phyloP scores from a whole-genome alignment of 2,329 filamentous ascomycete species.

The Waltergamsia citrina region DNA sequence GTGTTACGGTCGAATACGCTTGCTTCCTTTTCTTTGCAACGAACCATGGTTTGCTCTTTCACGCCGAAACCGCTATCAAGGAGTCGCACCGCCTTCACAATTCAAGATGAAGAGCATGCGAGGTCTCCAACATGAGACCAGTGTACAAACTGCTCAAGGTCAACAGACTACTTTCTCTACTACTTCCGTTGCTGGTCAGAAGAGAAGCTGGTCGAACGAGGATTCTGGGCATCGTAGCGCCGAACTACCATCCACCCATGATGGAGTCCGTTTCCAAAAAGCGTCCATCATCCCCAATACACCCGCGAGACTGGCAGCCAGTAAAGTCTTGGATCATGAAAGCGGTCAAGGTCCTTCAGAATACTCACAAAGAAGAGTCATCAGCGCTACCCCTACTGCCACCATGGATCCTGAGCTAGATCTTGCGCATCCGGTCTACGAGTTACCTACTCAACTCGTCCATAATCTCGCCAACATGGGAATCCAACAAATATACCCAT shows the following conservation, averaged over 20 bases:
- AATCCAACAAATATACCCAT: constrained; percentile 67
- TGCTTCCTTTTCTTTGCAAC: too few species aligned
- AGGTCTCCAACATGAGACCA: constrained; percentile 38
- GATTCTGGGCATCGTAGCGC: constrained; percentile 6
- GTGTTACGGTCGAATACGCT: too few species aligned
- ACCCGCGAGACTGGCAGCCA: constrained; percentile 24
- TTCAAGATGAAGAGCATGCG: constrained; percentile 27
- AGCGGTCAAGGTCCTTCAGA: constrained; percentile 27
- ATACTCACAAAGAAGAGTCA: constrained; percentile 44
- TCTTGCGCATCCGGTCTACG: constrained; percentile 54
- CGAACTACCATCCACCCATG: constrained; percentile 4
- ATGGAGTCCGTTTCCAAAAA: constrained; percentile 20
- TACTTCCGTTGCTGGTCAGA: constrained; percentile 35
- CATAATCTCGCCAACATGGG: constrained; percentile 56
- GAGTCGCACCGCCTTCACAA: neutral
- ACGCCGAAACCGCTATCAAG: too few species aligned
- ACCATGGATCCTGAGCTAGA: constrained; percentile 45
- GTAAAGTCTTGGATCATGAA: constrained; percentile 31
- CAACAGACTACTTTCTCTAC: constrained; percentile 26
- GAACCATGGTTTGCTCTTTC: too few species aligned
- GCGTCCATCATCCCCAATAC: constrained; percentile 19
- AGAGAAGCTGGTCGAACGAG: constrained; percentile 26
- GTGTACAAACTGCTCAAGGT: constrained; percentile 34
- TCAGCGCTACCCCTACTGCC: constrained; percentile 44
- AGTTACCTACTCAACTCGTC: constrained; percentile 49